These are phyloP conservation scores for Cladorrhinum sp. DNA, from an alignment of 2,329 filamentous ascomycete species.

Conservation along the genomic window DNA sequence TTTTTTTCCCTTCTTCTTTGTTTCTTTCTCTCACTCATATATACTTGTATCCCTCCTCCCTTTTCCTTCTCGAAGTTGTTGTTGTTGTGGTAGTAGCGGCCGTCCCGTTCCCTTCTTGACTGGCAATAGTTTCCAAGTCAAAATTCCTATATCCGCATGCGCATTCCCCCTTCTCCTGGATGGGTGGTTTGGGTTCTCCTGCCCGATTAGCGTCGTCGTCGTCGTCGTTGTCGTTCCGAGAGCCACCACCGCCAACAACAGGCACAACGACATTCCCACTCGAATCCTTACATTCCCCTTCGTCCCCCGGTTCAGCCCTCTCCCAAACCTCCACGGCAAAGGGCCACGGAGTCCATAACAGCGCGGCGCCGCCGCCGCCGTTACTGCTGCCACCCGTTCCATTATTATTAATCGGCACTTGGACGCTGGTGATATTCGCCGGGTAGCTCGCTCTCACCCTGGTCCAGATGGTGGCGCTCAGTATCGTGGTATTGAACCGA, in stretches of 20 bases:
- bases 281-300: slow-evolving; percentile 2
- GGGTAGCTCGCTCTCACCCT: slow-evolving; percentile 34
- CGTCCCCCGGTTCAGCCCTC: slow-evolving; percentile 14
- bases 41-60: neutral
- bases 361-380: neutral
- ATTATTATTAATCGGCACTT: slow-evolving; percentile 21
- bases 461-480: slow-evolving; percentile 61
- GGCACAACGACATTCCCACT: neutral
- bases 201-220: neutral
- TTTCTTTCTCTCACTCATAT: neutral
- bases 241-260: too few relatives aligned
- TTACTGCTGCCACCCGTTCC: neutral
- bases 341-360: slow-evolving; percentile 47
- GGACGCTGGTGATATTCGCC: slow-evolving; percentile 22
- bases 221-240: neutral
- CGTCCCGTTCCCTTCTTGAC: neutral
- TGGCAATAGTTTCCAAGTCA: slow-evolving; percentile 3
- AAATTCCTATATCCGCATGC: slow-evolving; percentile 21
- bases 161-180: slow-evolving; percentile 6
- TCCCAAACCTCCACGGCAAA: slow-evolving; percentile 51
- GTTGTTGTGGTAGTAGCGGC: neutral
- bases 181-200: neutral
- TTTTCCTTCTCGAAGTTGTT: too few relatives aligned
- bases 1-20: neutral
- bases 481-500: slow-evolving; percentile 53